Evolutionary conservation across 352 stramenopile genomes (phyloP), one percentile per base, ranked within the genome.

Genomic region (Phytopythium helicoides): DNA sequence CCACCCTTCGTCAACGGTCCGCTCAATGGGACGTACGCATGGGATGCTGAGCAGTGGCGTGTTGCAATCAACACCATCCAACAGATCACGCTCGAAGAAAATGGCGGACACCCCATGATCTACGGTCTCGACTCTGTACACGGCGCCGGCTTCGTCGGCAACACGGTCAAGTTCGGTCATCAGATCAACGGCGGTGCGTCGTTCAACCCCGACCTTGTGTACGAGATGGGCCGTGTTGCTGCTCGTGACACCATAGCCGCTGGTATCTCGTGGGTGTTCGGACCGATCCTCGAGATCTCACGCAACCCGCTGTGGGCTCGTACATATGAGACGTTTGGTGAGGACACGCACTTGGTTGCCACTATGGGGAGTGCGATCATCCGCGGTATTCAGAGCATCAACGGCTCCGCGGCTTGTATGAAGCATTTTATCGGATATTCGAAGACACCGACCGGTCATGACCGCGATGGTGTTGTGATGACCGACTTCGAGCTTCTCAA

Each of bases 261-360:
- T 0, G 90, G 87, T 1, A 88, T 97, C 21, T 68, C 71, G 5
- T 97, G 88, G 88, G 52, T 97, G 2, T 97, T 97, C 60, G 70
- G 67, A 21, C 90, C 90, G 1, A 85, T 96, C 19, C 61, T 86
- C 3, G 79, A 89, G 48, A 66, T 98, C 47, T 78, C 77, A 0
- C 80, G 86, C 46, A 86, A 97, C 49, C 81, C 87, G 3, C 64
- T 88, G 22, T 97, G 90, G 89, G 64, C 77, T 26, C 69, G 90
- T 11, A 86, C 92, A 2, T 97, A 89, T 53, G 92, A 98, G 66
- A 97, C 89, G 14, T 98, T 97, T 69, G 87, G 90, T 11, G 87
- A 97, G 71, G 89, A 96, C 54, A 81, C 85, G 3, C 58, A 85
- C 31, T 22, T 96, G 14, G 87, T 82, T 1, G 70, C 81, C 0